Conservation (phyloP, 345 rosid genomes). For the Bretschneidera sinensis region DNA sequence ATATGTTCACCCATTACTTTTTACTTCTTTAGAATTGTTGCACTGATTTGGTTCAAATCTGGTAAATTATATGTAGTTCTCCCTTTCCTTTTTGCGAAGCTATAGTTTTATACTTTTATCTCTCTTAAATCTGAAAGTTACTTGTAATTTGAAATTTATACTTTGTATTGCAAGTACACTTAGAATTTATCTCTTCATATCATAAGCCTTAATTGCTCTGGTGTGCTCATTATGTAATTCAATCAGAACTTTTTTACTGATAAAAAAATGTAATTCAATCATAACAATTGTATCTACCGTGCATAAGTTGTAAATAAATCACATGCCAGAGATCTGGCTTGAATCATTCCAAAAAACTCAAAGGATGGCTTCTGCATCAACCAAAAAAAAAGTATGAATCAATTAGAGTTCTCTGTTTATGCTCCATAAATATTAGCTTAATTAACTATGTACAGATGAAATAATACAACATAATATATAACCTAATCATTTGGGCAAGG, state of each 20-base stretch:
- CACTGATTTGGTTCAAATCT: too few species aligned
- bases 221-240: conserved; percentile 4
- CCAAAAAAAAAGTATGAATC: conserved; percentile 13
- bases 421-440: background rate
- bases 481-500: background rate
- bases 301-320: conserved; percentile 76
- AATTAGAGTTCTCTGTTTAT: background rate
- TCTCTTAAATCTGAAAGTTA: too few species aligned
- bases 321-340: conserved; percentile 77
- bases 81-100: too few species aligned
- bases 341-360: conserved; percentile 89
- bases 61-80: too few species aligned
- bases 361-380: conserved; percentile 68
- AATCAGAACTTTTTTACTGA: too few species aligned
- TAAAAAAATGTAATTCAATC: too few species aligned
- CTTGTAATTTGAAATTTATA: too few species aligned
- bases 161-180: background rate
- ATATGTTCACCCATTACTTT: background rate
- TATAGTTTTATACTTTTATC: too few species aligned
- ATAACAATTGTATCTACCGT: conserved; percentile 40
- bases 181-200: background rate
- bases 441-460: background rate
- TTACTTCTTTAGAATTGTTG: too few species aligned
- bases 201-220: background rate
- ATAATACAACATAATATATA: background rate